phyloP scores from a whole-genome alignment of 2,329 filamentous ascomycete species.

The Herpotrichia juniperi region DNA sequence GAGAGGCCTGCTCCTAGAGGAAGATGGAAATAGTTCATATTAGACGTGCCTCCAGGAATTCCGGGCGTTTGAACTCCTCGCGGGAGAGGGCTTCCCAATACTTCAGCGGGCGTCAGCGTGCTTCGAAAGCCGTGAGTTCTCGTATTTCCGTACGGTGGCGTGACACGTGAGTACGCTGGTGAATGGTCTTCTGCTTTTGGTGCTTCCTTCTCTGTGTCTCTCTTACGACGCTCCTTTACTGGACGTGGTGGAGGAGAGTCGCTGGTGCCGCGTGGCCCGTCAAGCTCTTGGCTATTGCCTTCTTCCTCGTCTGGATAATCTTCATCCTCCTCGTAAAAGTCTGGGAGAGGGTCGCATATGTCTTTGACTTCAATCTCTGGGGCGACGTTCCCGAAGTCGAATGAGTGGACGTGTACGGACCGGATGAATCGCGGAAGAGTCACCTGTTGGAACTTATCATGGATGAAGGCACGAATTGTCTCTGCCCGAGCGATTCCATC shows the following conservation, averaged over 20 bases:
- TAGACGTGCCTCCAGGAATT: conserved; percentile 73
- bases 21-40: conserved; percentile 82
- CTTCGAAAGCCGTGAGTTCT: conserved; percentile 35
- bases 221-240: conserved; percentile 35
- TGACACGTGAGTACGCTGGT: conserved; percentile 25
- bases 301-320: conserved; percentile 67
- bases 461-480: conserved; percentile 88
- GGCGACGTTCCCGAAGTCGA: conserved; percentile 84
- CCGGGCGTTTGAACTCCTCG: conserved; percentile 61
- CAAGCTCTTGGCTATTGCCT: conserved; percentile 24
- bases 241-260: conserved; percentile 37
- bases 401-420: conserved; percentile 91
- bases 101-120: conserved; percentile 38
- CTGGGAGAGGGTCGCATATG: conserved; percentile 91
- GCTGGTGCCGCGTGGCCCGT: conserved; percentile 27
- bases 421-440: conserved; percentile 94
- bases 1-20: conserved; percentile 74
- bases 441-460: conserved; percentile 93
- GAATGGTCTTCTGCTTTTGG: conserved; percentile 21
- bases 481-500: conserved; percentile 86
- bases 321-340: conserved; percentile 89
- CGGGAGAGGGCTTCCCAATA: conserved; percentile 44
- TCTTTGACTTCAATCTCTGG: conserved; percentile 93
- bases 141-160: conserved; percentile 30
- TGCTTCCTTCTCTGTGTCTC: conserved; percentile 25